Evolutionary conservation across 2,329 filamentous ascomycete species (phyloP).

Genomic region (Blumeriella jaapii): DNA sequence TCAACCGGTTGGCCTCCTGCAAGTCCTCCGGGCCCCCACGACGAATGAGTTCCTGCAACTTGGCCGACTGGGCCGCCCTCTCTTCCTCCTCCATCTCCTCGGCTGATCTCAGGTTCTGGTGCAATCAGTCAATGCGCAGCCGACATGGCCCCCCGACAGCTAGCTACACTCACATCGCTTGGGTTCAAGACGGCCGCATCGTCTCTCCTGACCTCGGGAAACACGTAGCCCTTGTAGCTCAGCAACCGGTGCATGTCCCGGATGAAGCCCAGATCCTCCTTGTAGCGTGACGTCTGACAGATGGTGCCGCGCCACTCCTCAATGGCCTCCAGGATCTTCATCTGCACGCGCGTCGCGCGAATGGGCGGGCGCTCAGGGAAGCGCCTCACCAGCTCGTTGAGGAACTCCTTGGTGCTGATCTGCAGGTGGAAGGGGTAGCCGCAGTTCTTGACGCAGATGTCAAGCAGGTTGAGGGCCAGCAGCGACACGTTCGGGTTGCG

Average conservation of each 20-base stretch:
- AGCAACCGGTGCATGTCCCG: constrained; percentile 93
- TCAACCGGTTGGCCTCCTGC: constrained; percentile 91
- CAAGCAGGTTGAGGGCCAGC: constrained; percentile 80
- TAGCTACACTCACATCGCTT: constrained; percentile 64
- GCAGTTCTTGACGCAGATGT: constrained; percentile 99
- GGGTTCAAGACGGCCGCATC: constrained; percentile 95
- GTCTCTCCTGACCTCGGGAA: constrained; percentile 83
- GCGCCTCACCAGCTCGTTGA: constrained; percentile 92
- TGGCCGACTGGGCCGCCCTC: constrained; percentile 88
- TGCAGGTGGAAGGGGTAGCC: constrained; percentile 98
- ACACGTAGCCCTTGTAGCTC: constrained; percentile 94
- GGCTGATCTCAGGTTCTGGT: constrained; percentile 81
- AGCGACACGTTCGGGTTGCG: constrained; percentile 92
- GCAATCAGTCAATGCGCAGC: constrained; percentile 12
- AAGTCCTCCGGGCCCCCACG: constrained; percentile 84
- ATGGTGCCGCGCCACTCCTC: constrained; percentile 98
- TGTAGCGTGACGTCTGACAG: constrained; percentile 95
- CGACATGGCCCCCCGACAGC: neutral
- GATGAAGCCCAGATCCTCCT: constrained; percentile 92
- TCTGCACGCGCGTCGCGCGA: constrained; percentile 76
- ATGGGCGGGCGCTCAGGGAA: constrained; percentile 91
- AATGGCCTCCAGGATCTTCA: constrained; percentile 87
- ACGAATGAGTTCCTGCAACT: constrained; percentile 91
- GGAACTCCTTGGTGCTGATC: constrained; percentile 96
- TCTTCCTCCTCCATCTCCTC: constrained; percentile 99